Conservation (phyloP, 106 monocot species). For the Iris macrosiphon region DNA sequence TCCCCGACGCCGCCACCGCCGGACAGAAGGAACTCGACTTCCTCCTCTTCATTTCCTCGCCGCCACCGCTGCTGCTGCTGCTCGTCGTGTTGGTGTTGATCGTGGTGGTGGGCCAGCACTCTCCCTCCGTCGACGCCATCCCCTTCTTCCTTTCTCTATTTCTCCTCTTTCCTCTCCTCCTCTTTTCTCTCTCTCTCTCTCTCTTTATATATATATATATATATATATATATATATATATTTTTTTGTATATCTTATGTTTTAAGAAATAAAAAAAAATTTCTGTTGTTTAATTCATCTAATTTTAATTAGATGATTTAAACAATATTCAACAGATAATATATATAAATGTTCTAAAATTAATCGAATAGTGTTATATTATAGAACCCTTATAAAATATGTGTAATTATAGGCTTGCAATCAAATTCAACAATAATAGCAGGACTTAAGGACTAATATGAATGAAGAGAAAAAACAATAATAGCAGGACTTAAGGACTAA, state of each 20-base stretch:
- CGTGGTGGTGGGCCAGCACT: constrained; percentile 15
- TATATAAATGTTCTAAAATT: too few species aligned
- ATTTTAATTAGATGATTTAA: background rate
- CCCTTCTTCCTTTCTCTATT: background rate
- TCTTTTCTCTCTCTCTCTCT: background rate
- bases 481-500: too few species aligned
- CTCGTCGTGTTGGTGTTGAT: background rate
- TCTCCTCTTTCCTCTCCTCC: background rate
- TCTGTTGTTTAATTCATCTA: background rate
- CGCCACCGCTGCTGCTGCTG: background rate
- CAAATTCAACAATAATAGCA: too few species aligned
- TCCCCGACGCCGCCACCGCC: background rate
- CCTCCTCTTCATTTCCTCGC: background rate
- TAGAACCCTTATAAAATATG: too few species aligned
- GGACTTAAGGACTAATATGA: too few species aligned
- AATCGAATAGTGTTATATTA: too few species aligned
- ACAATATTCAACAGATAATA: too few species aligned
- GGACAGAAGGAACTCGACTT: too few species aligned
- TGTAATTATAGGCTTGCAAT: too few species aligned
- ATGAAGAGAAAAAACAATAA: too few species aligned
- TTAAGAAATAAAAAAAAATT: background rate
- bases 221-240: too few species aligned
- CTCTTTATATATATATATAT: too few species aligned
- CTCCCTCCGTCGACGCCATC: constrained; percentile 12
- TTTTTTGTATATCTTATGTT: background rate